A percentile compares a stretch with the other conserved stretches of the same genome.
These are phyloP conservation scores for Pseudocercospora pini-densiflorae DNA, from an alignment of 2,329 filamentous ascomycete genomes.

Conservation along the genomic window DNA sequence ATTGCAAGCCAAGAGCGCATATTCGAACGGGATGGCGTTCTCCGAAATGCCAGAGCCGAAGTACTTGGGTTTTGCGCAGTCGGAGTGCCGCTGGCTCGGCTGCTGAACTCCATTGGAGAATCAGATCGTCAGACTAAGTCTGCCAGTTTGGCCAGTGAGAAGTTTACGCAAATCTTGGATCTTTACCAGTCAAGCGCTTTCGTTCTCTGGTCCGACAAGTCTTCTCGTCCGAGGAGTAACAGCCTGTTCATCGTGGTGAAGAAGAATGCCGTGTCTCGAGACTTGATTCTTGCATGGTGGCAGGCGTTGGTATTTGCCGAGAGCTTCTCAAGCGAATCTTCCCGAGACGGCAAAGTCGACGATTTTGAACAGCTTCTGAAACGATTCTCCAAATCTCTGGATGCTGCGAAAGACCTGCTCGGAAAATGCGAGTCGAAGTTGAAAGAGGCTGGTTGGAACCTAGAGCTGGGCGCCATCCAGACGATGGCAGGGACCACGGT, in stretches of 20 bases:
- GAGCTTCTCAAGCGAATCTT: constrained; percentile 8
- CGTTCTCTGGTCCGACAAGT: constrained; percentile 60
- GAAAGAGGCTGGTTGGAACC: constrained; percentile 65
- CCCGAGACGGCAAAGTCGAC: constrained; percentile 18
- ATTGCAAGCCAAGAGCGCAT: constrained; percentile 64
- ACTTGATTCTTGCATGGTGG: constrained; percentile 66
- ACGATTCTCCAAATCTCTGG: constrained; percentile 50
- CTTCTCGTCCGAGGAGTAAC: constrained; percentile 37
- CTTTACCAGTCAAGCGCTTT: constrained; percentile 56
- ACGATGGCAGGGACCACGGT: constrained; percentile 59
- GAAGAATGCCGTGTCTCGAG: constrained; percentile 53
- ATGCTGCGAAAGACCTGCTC: constrained; percentile 50
- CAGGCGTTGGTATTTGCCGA: constrained; percentile 58
- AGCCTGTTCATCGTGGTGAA: constrained; percentile 66
- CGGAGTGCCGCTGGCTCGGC: constrained; percentile 45
- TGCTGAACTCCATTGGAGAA: constrained; percentile 30
- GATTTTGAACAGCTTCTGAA: constrained; percentile 32
- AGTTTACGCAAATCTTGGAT: constrained; percentile 51
- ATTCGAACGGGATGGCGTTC: constrained; percentile 67
- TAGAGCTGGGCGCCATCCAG: constrained; percentile 67
- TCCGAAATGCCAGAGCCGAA: constrained; percentile 58
- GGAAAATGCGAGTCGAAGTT: constrained; percentile 49
- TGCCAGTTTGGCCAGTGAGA: constrained; percentile 14
- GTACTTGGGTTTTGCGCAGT: constrained; percentile 60
- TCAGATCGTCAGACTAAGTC: constrained; percentile 37